These are phyloP conservation scores for Ustilago loliicola DNA, from an alignment of 1,284 basidiomycete genomes.

Conservation along the genomic window DNA sequence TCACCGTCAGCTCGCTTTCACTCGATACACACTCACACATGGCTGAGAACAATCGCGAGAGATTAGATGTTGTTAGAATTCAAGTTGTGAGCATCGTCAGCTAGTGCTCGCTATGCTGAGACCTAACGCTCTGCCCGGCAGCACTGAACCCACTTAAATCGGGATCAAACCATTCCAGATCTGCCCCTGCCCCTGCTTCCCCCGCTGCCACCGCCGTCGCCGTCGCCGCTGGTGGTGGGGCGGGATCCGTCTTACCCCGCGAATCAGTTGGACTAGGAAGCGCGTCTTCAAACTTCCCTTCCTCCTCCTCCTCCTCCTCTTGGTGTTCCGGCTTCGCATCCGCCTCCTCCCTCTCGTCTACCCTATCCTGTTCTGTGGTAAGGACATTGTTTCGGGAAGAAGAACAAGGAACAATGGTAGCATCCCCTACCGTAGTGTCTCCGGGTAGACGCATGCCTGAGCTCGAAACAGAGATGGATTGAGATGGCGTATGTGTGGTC, in stretches of 20 bases:
- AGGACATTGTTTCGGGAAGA: background rate
- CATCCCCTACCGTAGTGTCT: conserved; percentile 13
- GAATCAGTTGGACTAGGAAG: conserved; percentile 5
- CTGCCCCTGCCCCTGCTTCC: conserved; percentile 11
- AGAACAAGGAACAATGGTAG: conserved; percentile 11
- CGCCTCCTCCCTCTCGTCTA: no score
- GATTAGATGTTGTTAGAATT: no score
- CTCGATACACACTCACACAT: no score
- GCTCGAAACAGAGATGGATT: conserved; percentile 24
- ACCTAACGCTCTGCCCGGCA: conserved; percentile 29
- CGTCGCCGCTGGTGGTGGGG: background rate
- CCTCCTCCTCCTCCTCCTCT: conserved; percentile 14
- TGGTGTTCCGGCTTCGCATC: conserved; percentile 12
- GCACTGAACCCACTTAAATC: conserved; percentile 50
- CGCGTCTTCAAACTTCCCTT: conserved; percentile 16
- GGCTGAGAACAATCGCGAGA: no score
- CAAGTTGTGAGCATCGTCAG: no score
- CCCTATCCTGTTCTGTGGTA: background rate
- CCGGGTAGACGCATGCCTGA: conserved; percentile 5
- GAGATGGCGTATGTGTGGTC: conserved; percentile 22
- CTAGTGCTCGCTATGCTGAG: background rate
- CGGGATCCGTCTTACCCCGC: background rate
- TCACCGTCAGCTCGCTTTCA: no score
- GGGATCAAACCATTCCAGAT: conserved; percentile 59
- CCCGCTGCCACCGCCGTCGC: background rate